phyloP scores from a whole-genome alignment of 2,329 filamentous ascomycete species.

The Aspergillus fumigatiaffinis region DNA sequence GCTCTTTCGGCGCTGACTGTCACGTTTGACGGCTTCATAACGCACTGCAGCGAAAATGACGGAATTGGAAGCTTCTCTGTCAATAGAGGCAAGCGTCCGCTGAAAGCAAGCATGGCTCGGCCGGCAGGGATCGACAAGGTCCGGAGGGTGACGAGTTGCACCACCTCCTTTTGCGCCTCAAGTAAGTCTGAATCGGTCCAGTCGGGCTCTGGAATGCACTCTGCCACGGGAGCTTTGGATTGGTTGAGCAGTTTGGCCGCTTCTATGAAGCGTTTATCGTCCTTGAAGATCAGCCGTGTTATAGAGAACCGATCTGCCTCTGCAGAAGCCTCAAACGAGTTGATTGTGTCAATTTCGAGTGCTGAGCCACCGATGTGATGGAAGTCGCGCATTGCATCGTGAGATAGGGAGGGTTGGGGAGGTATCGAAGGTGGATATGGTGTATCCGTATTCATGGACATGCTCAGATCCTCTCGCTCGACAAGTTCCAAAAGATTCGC shows the following conservation, averaged over 20 bases:
- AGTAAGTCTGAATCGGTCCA: conserved; percentile 85
- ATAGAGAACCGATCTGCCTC: conserved; percentile 80
- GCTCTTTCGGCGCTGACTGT: conserved; percentile 89
- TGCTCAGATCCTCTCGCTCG: conserved; percentile 74
- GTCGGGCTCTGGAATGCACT: conserved; percentile 67
- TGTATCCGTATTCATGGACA: conserved; percentile 54
- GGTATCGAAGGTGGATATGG: conserved; percentile 30
- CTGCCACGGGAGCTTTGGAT: conserved; percentile 71
- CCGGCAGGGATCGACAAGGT: conserved; percentile 87
- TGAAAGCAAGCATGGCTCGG: conserved; percentile 81
- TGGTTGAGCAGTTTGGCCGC: conserved; percentile 83
- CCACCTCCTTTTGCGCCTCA: conserved; percentile 87
- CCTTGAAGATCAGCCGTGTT: conserved; percentile 81
- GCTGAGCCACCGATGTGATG: conserved; percentile 64
- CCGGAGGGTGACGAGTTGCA: conserved; percentile 78
- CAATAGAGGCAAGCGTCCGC: conserved; percentile 78
- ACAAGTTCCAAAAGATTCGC: conserved; percentile 68
- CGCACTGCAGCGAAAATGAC: conserved; percentile 86
- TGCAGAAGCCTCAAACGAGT: conserved; percentile 70
- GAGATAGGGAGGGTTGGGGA: conserved; percentile 49
- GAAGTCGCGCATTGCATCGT: conserved; percentile 68
- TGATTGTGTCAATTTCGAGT: conserved; percentile 46
- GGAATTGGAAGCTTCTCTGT: conserved; percentile 88
- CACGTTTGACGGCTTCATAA: conserved; percentile 87
- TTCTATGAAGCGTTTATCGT: conserved; percentile 85